Percentiles rank a stretch among this genome's conserved stretches.
Conservation (phyloP, 345 rosid species). For the Odontarrhena argentea region DNA sequence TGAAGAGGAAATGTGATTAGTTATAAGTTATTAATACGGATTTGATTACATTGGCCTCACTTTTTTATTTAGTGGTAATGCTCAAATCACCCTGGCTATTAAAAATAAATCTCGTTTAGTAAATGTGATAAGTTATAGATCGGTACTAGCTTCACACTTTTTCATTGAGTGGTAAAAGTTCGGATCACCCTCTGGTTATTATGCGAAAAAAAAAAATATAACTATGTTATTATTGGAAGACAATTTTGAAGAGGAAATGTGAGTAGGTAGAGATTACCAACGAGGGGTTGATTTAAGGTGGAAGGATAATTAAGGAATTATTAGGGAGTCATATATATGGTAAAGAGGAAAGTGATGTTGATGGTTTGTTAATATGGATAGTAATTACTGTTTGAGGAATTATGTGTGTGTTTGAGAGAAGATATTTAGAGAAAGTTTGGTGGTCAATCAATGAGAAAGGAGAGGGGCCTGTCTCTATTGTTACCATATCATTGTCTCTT, state of each 20-base stretch:
- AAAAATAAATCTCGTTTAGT: too few species aligned
- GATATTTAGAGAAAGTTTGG: constrained; percentile 26
- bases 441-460: constrained; percentile 29
- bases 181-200: too few species aligned
- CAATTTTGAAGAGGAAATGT: too few species aligned
- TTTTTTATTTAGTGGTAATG: too few species aligned
- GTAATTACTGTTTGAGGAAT: background rate
- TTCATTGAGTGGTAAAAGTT: too few species aligned
- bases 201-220: too few species aligned
- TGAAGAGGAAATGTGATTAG: constrained; percentile 3
- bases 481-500: constrained; percentile 35
- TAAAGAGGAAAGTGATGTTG: background rate
- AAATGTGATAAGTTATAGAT: too few species aligned
- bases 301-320: background rate
- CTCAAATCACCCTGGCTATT: too few species aligned
- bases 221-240: too few species aligned
- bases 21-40: background rate
- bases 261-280: constrained; percentile 18
- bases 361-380: constrained; percentile 8
- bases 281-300: background rate
- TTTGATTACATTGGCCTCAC: background rate
- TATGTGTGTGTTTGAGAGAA: constrained; percentile 19
- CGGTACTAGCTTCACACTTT: too few species aligned
- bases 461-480: constrained; percentile 24
- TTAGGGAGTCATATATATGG: background rate